Base-by-base conservation (phyloP, 2,329 filamentous ascomycete species). In the Talaromyces atroroseus region DNA sequence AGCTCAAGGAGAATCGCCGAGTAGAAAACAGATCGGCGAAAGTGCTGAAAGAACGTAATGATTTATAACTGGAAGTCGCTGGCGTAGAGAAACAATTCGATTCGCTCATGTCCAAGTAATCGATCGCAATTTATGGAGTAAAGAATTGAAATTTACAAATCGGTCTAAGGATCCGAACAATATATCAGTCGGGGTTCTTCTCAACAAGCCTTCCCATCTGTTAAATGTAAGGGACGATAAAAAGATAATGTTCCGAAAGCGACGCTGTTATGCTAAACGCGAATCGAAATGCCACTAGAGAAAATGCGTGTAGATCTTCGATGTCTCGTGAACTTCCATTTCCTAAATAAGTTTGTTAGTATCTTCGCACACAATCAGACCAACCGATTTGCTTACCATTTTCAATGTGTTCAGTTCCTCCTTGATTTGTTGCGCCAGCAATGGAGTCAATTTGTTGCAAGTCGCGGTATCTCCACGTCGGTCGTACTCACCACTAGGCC, bases 241-340 rank as follows among this genome's bases (percentile, higher is more conserved):
- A 49, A 54, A 47, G 34, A 51, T 48, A 40, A 49, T 48, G 26
- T 46, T 49, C 26, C 32, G 42, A 54, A 53, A 51, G 42, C 45
- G 46, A 49, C 57, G 46, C 23, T 53, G 36, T 40, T n/a, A 20
- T 52, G 24, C 36, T 48, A n/a, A 70, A 68, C 64, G 64, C 66
- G 63, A 61, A 61, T 60, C 63, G 59, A 60, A 64, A 67, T 67
- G 66, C 58, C 29, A 40, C 56, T 58, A 99, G 81, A 99, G 97
- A 83, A 99, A 99, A 82, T 99, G 94, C 66, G 94, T 99, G 80
- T 99, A 96, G 69, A 96, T 92, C 79, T 97, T 99, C 64, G 94
- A 97, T 72, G 88, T 90, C 76, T 97, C 94, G 74, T 99, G 94
- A 67, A 99, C 94, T 80, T 97, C 94, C 94, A 99, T 99, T 79